Evolutionary conservation across 169 alveolate genomes (phyloP), one percentile per base, ranked within the genome.

Genomic region (Eimeria maxima): DNA sequence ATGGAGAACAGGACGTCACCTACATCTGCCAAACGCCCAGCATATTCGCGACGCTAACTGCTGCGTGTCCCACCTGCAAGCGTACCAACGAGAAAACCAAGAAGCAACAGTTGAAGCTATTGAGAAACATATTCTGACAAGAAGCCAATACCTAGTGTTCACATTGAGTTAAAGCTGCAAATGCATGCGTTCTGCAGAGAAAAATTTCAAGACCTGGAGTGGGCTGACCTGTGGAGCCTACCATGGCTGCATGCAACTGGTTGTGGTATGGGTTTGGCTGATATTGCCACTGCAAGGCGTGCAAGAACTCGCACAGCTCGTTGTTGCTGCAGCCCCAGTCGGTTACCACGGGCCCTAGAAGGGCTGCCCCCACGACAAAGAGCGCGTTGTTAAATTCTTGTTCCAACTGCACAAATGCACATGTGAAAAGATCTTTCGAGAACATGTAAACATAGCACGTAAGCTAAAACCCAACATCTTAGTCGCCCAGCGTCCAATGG

Each of bases 241-340:
- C 95, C 73, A 71, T 24, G 11, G 97, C 96, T 38, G 97, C 97
- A 53, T 96, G 97, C 57, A 60, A 20, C 33, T 90, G 95, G 74
- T 91, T 96, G 71, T 96, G 97, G 69, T 96, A 96, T 27, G 97
- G 97, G 29, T 95, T 96, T 42, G 44, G 83, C 33, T 42, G 69
- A 55, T 92, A 92, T 71, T 71, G 83, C 29, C 44, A 44, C 91
- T 74, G 91, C 67, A 92, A 65, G 50, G 84, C 42, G 7, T 42
- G 81, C 33, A 92, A 76, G 47, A 90, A 90, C 38, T 90, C 78
- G 10, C 69, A 80, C 38, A 80, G 89, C 89, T 80, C 89, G 45
- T 80, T 53, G 67, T 24, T 80, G 89, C 89, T 10, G 69, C 89
- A 80, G 38, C 89, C 89, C 89, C 89, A 80, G 69, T 80, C 89